Evolutionary conservation across 805 yeast genomes (phyloP), one percentile per base, ranked within the genome.

Genomic region (Kodamaea lidongshanica): DNA sequence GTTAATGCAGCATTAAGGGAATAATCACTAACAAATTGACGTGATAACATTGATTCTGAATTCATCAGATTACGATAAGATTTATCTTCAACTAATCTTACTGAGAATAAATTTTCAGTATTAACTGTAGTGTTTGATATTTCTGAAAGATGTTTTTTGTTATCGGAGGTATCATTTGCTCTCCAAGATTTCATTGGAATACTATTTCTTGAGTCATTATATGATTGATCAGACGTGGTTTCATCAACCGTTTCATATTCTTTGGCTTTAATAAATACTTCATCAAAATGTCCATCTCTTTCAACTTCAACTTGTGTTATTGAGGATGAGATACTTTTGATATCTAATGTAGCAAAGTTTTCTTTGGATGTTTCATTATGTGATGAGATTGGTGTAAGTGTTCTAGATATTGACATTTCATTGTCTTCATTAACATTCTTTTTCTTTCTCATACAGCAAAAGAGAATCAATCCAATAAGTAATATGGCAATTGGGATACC

Each of bases 51-150:
- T 3, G 42, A 50, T 4, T 54, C 45, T 4, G 62, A 52, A 24
- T 39, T 48, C 17, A 46, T 40, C 17, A 66, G 60, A 20, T 54
- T 48, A 24, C 68, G 41, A 33, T 39, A 23, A n/a, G 55, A 46
- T 19, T 40, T 33, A 32, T 78, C 82, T 21, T 79, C 82, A 3
- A 82, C 86, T 23, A 86, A 64, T 46, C 86, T 71, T 21, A 87
- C 85, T 4, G 84, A 80, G 48, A 86, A 69, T 27, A 87, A 68
- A 50, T 85, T 89, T 29, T 79, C 84, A 1, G 96, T 85, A 18
- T 88, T 77, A 19, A 88, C 88, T 0, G 95, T 86, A 16, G 86
- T 87, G 34, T 81, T 46, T 0, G 96, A 83, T 21, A 70, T 72
- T 33, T 74, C 65, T 7, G 94, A 79, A 19, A 72, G 77, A 50